Percentiles rank a stretch among this genome's conserved stretches.
These are phyloP conservation scores for Elsinoe necatrix DNA, from an alignment of 2,329 filamentous ascomycete genomes.

Conservation along the genomic window DNA sequence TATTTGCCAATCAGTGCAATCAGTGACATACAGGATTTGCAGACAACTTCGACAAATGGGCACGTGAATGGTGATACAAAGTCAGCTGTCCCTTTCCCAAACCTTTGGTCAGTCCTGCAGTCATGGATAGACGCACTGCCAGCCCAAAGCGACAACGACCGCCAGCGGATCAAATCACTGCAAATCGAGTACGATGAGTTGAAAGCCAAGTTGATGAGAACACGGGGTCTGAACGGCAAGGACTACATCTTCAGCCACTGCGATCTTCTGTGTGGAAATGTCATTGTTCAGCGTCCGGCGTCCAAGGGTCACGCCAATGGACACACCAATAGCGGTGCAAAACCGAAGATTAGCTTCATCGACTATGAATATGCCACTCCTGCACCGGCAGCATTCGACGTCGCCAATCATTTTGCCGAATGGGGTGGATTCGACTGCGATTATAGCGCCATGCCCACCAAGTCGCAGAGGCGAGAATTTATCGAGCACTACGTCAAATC, in stretches of 20 bases:
- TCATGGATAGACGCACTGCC: constrained; percentile 90
- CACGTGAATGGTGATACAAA: constrained; percentile 24
- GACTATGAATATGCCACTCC: constrained; percentile 98
- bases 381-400: constrained; percentile 88
- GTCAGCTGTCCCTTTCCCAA: constrained; percentile 43
- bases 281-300: constrained; percentile 63
- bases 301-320: constrained; percentile 20
- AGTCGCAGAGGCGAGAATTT: constrained; percentile 67
- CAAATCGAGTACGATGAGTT: constrained; percentile 67
- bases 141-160: constrained; percentile 59
- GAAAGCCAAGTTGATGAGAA: constrained; percentile 62
- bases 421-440: constrained; percentile 98
- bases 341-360: constrained; percentile 64
- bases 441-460: constrained; percentile 71
- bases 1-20: constrained; percentile 49
- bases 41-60: constrained; percentile 21
- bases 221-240: constrained; percentile 65
- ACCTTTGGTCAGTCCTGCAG: constrained; percentile 90
- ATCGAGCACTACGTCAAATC: constrained; percentile 71
- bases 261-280: constrained; percentile 91
- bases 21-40: constrained; percentile 25
- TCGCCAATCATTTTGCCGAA: constrained; percentile 96
- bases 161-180: constrained; percentile 56
- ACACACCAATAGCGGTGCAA: constrained; percentile 22
- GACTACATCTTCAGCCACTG: constrained; percentile 90